phyloP scores from a whole-genome alignment of 148 eudicot genomes.

The Rheum nobile region DNA sequence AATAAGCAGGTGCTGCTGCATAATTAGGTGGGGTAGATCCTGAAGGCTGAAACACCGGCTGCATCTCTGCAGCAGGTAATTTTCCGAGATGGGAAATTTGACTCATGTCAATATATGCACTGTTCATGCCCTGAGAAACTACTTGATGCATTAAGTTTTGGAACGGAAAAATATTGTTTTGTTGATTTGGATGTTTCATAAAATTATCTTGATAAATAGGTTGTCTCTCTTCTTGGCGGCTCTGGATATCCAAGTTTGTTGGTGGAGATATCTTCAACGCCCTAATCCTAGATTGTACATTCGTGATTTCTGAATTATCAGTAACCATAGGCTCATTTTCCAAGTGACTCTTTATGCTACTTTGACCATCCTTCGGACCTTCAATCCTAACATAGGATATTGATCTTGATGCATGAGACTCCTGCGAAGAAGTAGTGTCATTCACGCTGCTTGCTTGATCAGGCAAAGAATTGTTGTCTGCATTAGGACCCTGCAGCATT shows the following conservation, averaged over 20 bases:
- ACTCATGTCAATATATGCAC: conserved; percentile 24
- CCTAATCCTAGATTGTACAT: conserved; percentile 26
- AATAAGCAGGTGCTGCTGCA: conserved; percentile 50
- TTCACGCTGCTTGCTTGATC: conserved; percentile 16
- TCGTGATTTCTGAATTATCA: conserved; percentile 15
- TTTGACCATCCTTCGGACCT: conserved; percentile 21
- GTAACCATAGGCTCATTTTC: conserved; percentile 17
- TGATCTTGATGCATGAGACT: conserved; percentile 17
- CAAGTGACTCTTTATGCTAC: conserved; percentile 9
- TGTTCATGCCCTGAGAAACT: conserved; percentile 27
- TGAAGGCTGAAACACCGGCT: conserved; percentile 48
- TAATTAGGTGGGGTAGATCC: conserved; percentile 56
- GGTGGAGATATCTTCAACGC: conserved; percentile 24
- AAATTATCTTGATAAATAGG: conserved; percentile 20
- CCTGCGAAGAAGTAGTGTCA: conserved; percentile 14
- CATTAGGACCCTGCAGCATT: conserved; percentile 15
- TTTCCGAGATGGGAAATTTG: conserved; percentile 35
- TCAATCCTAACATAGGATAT: conserved; percentile 19
- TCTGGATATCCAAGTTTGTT: conserved; percentile 22
- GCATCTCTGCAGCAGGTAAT: conserved; percentile 39
- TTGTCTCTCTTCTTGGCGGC: conserved; percentile 21
- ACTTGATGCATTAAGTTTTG: conserved; percentile 36
- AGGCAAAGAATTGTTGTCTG: conserved; percentile 27
- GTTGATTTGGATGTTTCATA: conserved; percentile 23
- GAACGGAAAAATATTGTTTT: conserved; percentile 19